Percentiles rank a stretch among this genome's conserved stretches.
Conservation (phyloP, 2,329 filamentous ascomycete genomes). For the Botryotinia narcissicola region DNA sequence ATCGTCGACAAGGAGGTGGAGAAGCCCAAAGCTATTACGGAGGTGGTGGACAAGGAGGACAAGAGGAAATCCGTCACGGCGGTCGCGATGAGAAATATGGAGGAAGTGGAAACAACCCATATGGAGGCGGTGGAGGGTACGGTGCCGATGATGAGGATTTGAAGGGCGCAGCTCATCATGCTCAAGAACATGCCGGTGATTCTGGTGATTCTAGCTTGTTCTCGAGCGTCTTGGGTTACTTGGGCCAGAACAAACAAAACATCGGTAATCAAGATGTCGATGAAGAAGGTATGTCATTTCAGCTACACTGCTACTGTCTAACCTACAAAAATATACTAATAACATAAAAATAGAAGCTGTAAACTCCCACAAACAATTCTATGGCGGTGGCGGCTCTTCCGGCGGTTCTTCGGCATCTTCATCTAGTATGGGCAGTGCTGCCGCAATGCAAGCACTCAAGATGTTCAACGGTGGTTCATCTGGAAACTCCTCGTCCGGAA, state of each 20-base stretch:
- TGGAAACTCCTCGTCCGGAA: slow-evolving; percentile 44
- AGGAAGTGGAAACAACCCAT: slow-evolving; percentile 27
- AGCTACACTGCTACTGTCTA: background rate
- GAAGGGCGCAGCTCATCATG: slow-evolving; percentile 53
- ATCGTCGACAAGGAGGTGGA: slow-evolving; percentile 10
- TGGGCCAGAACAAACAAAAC: slow-evolving; percentile 52
- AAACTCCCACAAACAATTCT: slow-evolving; percentile 72
- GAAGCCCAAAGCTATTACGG: slow-evolving; percentile 17
- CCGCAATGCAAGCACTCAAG: slow-evolving; percentile 79
- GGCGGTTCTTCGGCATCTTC: slow-evolving; percentile 45
- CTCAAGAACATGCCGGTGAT: slow-evolving; percentile 51
- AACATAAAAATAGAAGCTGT: slow-evolving; percentile 55
- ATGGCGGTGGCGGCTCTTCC: slow-evolving; percentile 53
- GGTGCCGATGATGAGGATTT: slow-evolving; percentile 48
- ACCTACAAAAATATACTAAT: background rate
- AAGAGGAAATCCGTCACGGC: slow-evolving; percentile 18
- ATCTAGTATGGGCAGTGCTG: slow-evolving; percentile 64
- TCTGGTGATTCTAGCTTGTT: slow-evolving; percentile 53
- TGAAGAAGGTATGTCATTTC: slow-evolving; percentile 45
- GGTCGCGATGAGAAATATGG: slow-evolving; percentile 26
- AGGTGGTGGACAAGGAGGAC: slow-evolving; percentile 13
- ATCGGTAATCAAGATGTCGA: slow-evolving; percentile 54
- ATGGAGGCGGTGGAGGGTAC: slow-evolving; percentile 35
- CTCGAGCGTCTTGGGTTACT: slow-evolving; percentile 52
- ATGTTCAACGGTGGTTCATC: slow-evolving; percentile 64